phyloP scores from a whole-genome alignment of 164 flowering plant species.

The Vitis rupestris region DNA sequence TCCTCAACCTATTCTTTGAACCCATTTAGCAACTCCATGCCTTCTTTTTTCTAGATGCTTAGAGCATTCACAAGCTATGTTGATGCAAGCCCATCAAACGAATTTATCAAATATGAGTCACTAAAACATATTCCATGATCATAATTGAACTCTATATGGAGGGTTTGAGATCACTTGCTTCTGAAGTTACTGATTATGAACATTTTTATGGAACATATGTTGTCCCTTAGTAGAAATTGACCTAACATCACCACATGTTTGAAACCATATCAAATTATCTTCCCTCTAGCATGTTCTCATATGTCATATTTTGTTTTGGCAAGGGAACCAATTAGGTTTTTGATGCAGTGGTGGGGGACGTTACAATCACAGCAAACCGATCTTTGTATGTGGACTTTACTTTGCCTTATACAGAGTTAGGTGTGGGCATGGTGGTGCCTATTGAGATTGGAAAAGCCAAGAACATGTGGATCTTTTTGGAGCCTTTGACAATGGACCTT shows the following conservation, averaged over 20 bases:
- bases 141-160: background rate
- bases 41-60: background rate
- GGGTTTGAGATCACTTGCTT: background rate
- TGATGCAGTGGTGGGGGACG: conserved; percentile 28
- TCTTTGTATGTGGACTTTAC: conserved; percentile 22
- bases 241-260: no score
- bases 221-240: background rate
- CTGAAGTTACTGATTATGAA: background rate
- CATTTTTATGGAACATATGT: background rate
- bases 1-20: no score
- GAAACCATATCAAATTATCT: no score
- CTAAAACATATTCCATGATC: background rate
- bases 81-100: no score
- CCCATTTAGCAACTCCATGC: no score
- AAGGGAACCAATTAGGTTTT: conserved; percentile 1
- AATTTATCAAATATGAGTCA: no score
- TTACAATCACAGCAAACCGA: conserved; percentile 17
- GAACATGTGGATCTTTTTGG: conserved; percentile 22
- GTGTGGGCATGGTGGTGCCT: conserved; percentile 14
- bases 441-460: background rate
- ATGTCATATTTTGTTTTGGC: no score
- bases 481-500: conserved; percentile 16
- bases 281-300: no score
- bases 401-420: conserved; percentile 17
- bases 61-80: no score